A percentile compares a stretch with the other conserved stretches of the same genome.
These are phyloP conservation scores for Zygosaccharomyces lentus DNA, from an alignment of 805 yeast species.

Conservation along the genomic window DNA sequence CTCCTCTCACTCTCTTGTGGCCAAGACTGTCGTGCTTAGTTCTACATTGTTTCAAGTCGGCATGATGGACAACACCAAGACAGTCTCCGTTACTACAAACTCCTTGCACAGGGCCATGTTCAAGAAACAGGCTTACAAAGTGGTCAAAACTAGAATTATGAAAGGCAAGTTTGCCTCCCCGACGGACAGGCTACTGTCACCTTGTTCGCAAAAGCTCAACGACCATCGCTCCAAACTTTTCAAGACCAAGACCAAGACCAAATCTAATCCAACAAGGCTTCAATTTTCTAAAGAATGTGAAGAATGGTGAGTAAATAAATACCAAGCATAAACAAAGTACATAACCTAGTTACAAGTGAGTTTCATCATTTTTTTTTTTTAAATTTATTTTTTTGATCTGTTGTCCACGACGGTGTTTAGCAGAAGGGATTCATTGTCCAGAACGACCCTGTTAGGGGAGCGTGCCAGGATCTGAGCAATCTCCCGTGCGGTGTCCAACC, in stretches of 20 bases:
- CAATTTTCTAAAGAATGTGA: slow-evolving; percentile 11
- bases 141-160: slow-evolving; percentile 11
- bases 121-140: slow-evolving; percentile 16
- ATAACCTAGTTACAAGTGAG: not conserved
- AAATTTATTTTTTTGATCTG: slow-evolving; percentile 42
- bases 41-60: not conserved
- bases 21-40: not conserved
- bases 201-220: slow-evolving; percentile 52
- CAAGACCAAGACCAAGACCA: slow-evolving; percentile 14
- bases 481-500: slow-evolving; percentile 95
- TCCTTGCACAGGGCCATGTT: slow-evolving; percentile 27
- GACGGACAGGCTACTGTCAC: slow-evolving; percentile 54
- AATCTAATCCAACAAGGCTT: slow-evolving; percentile 21
- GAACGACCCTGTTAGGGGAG: slow-evolving; percentile 87
- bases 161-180: slow-evolving; percentile 44
- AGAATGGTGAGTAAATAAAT: not conserved
- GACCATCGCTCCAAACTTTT: slow-evolving; percentile 41
- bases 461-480: slow-evolving; percentile 79
- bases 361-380: no score
- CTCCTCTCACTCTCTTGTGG: not conserved
- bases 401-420: slow-evolving; percentile 83
- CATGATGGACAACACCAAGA: slow-evolving; percentile 5
- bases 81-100: not conserved
- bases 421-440: slow-evolving; percentile 88
- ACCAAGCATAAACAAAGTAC: not conserved